A percentile compares a stretch with the other conserved stretches of the same genome.
phyloP scores from a whole-genome alignment of 306 rosid genomes.

The Chamaecrista fasciculata region DNA sequence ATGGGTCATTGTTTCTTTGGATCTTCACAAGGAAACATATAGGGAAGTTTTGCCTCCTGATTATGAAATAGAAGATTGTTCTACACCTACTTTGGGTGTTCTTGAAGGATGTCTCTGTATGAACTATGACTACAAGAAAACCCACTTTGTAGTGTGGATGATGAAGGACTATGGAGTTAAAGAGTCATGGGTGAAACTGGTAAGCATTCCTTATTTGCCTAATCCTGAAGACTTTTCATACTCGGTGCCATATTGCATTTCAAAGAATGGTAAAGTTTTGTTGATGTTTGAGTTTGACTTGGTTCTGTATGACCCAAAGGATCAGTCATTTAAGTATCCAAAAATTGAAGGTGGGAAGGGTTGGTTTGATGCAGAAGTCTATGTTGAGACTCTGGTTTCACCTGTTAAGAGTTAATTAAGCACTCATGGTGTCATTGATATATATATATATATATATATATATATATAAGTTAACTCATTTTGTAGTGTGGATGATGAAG shows the following conservation, averaged over 20 bases:
- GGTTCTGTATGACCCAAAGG: slow-evolving; percentile 19
- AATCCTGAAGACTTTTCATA: slow-evolving; percentile 23
- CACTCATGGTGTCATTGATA: neutral
- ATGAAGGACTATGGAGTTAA: slow-evolving; percentile 20
- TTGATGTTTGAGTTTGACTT: slow-evolving; percentile 24
- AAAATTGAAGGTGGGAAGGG: slow-evolving; percentile 17
- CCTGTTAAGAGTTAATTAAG: neutral
- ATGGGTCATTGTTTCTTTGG: slow-evolving; percentile 12
- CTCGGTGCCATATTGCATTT: slow-evolving; percentile 16
- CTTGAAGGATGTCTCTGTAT: slow-evolving; percentile 1
- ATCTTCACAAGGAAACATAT: slow-evolving; percentile 3
- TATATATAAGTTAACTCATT: slow-evolving; percentile 2
- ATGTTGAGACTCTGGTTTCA: slow-evolving; percentile 18
- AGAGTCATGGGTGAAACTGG: slow-evolving; percentile 22
- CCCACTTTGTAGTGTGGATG: slow-evolving; percentile 21
- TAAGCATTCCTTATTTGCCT: slow-evolving; percentile 14
- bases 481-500: slow-evolving; percentile 23
- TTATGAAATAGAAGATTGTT: slow-evolving; percentile 14
- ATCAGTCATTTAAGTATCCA: slow-evolving; percentile 1
- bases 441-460: no score
- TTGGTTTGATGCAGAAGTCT: slow-evolving; percentile 26
- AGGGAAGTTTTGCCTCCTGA: slow-evolving; percentile 13
- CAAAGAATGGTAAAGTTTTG: slow-evolving; percentile 16
- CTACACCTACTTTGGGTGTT: slow-evolving; percentile 13
- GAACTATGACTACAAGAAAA: slow-evolving; percentile 15